Conservation (phyloP, 257 asterid species). For the Gentiana dahurica region DNA sequence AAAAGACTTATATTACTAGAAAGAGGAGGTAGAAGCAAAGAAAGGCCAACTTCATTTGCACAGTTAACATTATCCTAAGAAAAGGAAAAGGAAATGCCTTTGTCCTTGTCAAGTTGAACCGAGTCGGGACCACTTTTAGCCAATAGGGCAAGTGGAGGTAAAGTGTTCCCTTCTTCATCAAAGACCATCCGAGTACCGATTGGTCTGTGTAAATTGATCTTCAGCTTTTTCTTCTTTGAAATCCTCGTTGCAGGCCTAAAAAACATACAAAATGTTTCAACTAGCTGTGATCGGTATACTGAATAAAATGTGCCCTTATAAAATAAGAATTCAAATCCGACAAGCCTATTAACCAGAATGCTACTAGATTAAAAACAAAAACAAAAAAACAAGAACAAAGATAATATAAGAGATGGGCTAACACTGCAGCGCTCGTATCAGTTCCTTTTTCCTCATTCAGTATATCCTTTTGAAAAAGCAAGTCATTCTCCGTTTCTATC, state of each 20-base stretch:
- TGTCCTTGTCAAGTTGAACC: constrained; percentile 51
- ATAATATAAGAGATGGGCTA: constrained; percentile 10
- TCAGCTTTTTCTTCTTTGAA: constrained; percentile 80
- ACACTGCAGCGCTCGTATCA: constrained; percentile 33
- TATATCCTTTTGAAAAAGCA: constrained; percentile 39
- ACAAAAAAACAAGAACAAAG: not conserved
- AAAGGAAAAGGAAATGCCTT: constrained; percentile 26
- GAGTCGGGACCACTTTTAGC: constrained; percentile 35
- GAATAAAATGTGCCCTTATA: no score
- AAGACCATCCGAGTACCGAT: constrained; percentile 87
- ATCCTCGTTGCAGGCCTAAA: constrained; percentile 60
- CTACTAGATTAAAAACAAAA: not conserved
- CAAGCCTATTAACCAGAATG: no score
- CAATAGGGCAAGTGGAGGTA: constrained; percentile 73
- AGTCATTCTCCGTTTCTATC: constrained; percentile 14
- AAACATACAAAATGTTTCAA: constrained; percentile 2
- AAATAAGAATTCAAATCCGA: no score
- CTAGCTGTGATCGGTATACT: not conserved
- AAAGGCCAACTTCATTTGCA: no score
- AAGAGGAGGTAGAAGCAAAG: no score
- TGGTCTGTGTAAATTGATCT: constrained; percentile 85
- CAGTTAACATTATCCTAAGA: no score
- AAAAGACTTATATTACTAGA: no score
- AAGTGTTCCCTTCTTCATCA: constrained; percentile 87
- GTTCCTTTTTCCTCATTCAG: constrained; percentile 22